These are phyloP conservation scores for Sugiyamaella lignohabitans DNA, from an alignment of 805 yeast species.

Conservation along the genomic window DNA sequence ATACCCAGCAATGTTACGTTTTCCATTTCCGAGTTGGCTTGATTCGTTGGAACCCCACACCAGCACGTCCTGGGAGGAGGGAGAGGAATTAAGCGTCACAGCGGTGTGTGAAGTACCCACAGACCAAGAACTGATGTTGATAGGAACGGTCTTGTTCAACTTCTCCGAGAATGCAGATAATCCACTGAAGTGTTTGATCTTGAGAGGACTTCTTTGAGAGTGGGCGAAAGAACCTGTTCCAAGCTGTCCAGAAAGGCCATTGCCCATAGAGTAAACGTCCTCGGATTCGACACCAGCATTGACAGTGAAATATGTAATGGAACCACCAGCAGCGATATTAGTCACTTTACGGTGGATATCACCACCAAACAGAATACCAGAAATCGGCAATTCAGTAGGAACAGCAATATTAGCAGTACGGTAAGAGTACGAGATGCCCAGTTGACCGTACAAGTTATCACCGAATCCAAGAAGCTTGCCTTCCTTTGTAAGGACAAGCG, in stretches of 20 bases:
- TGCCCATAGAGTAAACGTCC: conserved; percentile 61
- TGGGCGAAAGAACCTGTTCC: conserved; percentile 75
- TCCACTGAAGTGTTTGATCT: conserved; percentile 42
- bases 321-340: conserved; percentile 64
- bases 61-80: conserved; percentile 42
- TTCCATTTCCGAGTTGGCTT: conserved; percentile 85
- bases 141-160: conserved; percentile 35
- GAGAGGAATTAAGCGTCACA: conserved; percentile 13
- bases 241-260: conserved; percentile 78
- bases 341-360: conserved; percentile 25
- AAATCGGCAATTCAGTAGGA: conserved; percentile 51
- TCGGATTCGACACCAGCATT: conserved; percentile 21
- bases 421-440: conserved; percentile 62
- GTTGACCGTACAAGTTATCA: conserved; percentile 73
- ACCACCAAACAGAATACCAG: conserved; percentile 40
- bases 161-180: conserved; percentile 52
- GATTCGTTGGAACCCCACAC: conserved; percentile 79
- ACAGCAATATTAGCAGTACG: conserved; percentile 62
- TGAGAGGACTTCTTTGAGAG: conserved; percentile 60
- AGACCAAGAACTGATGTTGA: conserved; percentile 47
- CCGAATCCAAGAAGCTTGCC: conserved; percentile 86
- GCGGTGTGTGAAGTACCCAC: conserved; percentile 57
- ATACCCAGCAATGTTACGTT: conserved; percentile 42
- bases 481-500: conserved; percentile 58
- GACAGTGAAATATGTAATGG: conserved; percentile 46